Evolutionary conservation across 306 rosid species (phyloP).

Genomic region (Echinosophora koreensis): DNA sequence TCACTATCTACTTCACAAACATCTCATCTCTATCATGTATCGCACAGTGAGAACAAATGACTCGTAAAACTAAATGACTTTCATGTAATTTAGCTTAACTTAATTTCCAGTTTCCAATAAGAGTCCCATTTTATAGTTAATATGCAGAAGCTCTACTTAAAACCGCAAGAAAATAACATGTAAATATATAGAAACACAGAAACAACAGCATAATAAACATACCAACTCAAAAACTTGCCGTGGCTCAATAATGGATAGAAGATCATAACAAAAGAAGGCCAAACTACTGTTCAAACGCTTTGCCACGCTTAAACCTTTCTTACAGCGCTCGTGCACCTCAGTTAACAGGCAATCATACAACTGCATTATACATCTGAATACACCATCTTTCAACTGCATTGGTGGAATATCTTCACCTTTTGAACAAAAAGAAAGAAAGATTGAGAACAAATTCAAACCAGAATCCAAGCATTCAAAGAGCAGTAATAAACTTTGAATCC

Average conservation of each 20-base stretch:
- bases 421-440: constrained; percentile 41
- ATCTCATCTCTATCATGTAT: constrained; percentile 4
- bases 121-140: constrained; percentile 5
- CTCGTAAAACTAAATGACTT: not conserved
- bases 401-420: constrained; percentile 99
- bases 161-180: constrained; percentile 1
- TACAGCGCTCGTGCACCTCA: constrained; percentile 99
- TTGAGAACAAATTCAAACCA: constrained; percentile 36
- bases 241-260: constrained; percentile 91
- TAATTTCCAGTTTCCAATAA: not conserved
- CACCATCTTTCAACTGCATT: constrained; percentile 98
- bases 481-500: constrained; percentile 1
- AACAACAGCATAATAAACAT: constrained; percentile 42
- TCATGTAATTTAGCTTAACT: not conserved
- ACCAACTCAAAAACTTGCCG: constrained; percentile 99
- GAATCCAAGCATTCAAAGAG: constrained; percentile 23
- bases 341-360: constrained; percentile 97
- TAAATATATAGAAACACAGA: constrained; percentile 12
- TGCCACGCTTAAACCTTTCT: constrained; percentile 96
- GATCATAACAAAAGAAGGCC: constrained; percentile 98
- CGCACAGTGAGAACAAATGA: not conserved
- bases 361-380: constrained; percentile 97
- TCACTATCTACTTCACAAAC: not conserved
- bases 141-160: constrained; percentile 13
- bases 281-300: constrained; percentile 97